These are phyloP conservation scores for Neurospora sublineolata DNA, from an alignment of 495 filamentous ascomycete genomes.

Conservation along the genomic window DNA sequence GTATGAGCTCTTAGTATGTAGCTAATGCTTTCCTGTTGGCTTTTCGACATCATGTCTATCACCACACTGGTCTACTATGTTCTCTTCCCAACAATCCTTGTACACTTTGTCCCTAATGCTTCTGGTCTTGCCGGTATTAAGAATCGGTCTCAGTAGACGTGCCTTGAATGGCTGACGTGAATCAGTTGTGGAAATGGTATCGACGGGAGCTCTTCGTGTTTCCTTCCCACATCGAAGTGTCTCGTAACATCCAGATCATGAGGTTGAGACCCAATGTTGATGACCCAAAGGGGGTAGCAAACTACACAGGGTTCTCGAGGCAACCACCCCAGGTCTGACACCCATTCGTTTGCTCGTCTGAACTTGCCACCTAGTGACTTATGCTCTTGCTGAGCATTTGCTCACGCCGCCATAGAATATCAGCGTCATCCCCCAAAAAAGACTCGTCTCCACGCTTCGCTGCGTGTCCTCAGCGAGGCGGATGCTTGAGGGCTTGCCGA, in stretches of 20 bases:
- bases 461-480: background rate
- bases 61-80: background rate
- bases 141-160: background rate
- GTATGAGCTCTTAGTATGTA: background rate
- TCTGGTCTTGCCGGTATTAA: background rate
- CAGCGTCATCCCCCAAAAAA: background rate
- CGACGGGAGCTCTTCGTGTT: background rate
- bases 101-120: background rate
- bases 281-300: background rate
- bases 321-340: background rate
- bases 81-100: background rate
- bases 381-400: background rate
- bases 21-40: background rate
- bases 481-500: background rate
- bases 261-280: background rate
- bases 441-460: background rate
- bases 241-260: background rate
- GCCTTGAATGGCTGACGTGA: background rate
- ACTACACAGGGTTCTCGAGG: background rate
- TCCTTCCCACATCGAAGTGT: background rate
- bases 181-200: background rate
- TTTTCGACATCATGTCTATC: background rate
- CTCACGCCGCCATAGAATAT: background rate
- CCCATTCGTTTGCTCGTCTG: background rate
- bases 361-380: background rate